phyloP scores from a whole-genome alignment of 2,329 filamentous ascomycete genomes.

The Fusarium sp. region DNA sequence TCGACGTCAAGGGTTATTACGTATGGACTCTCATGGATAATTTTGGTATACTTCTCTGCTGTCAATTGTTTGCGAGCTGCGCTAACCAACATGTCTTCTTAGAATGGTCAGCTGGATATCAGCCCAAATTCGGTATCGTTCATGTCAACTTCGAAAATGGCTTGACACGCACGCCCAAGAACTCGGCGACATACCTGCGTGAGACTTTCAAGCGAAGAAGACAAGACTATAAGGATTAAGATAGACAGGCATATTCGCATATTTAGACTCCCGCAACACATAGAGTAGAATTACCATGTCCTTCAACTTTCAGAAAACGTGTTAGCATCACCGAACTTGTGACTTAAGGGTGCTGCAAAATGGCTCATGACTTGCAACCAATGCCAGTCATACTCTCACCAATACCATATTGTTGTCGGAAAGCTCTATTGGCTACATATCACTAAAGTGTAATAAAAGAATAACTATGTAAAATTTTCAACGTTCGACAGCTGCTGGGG shows the following conservation, averaged over 20 bases:
- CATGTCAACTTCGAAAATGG: conserved; percentile 55
- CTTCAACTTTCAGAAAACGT: no score
- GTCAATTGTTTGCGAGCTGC: not conserved
- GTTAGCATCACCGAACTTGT: no score
- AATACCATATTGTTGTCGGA: no score
- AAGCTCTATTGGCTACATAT: not conserved
- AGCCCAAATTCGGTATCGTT: conserved; percentile 56
- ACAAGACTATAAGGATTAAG: not conserved
- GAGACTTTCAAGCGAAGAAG: conserved; percentile 4
- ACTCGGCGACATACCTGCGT: conserved; percentile 45
- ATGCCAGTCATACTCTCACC: not conserved
- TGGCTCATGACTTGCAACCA: not conserved
- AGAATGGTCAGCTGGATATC: conserved; percentile 56
- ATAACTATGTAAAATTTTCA: not conserved
- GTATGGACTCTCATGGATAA: conserved; percentile 18
- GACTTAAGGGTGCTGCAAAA: not conserved
- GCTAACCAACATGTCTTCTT: not conserved
- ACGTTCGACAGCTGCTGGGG: not conserved
- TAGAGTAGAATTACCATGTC: no score
- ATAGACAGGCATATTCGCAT: not conserved
- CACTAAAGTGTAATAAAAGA: fast-evolving
- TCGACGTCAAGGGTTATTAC: conserved; percentile 3
- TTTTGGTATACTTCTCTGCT: not conserved
- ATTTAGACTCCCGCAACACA: no score
- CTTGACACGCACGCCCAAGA: conserved; percentile 56